Conservation (phyloP, 1,284 basidiomycete genomes). For the Apiotrichum brassicae region DNA sequence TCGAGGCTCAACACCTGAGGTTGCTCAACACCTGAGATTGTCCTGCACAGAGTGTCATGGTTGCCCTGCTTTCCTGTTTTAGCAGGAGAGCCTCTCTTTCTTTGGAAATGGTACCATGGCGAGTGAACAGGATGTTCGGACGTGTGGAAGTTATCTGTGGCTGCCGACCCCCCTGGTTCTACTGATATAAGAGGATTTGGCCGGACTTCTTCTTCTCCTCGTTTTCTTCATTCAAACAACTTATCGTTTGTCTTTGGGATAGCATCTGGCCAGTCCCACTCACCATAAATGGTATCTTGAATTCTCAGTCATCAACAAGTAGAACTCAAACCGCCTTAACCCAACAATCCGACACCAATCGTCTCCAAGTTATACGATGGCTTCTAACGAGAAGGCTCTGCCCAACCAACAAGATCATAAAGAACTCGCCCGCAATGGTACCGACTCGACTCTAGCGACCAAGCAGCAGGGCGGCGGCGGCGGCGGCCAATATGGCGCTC, state of each 20-base stretch:
- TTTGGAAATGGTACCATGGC: too few relatives aligned
- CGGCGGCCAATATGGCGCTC: neutral
- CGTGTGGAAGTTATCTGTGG: too few relatives aligned
- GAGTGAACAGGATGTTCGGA: too few relatives aligned
- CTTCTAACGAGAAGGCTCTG: constrained; percentile 2
- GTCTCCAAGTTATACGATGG: neutral
- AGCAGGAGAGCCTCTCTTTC: too few relatives aligned
- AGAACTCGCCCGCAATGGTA: neutral
- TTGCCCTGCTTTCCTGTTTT: too few relatives aligned
- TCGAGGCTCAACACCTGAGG: too few relatives aligned
- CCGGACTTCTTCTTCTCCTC: too few relatives aligned
- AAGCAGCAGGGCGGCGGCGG: neutral
- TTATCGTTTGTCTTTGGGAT: constrained; percentile 1
- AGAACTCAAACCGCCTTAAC: neutral
- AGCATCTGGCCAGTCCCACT: neutral
- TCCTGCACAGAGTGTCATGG: too few relatives aligned
- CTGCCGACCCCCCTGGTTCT: too few relatives aligned
- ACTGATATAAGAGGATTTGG: too few relatives aligned
- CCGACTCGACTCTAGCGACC: neutral
- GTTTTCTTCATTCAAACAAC: too few relatives aligned
- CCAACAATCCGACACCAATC: neutral
- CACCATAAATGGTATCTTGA: constrained; percentile 2
- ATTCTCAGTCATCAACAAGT: neutral
- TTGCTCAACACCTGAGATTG: too few relatives aligned
- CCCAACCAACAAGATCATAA: neutral